Conservation (phyloP, 805 yeast genomes). For the Wilhelminamyces savonicus region DNA sequence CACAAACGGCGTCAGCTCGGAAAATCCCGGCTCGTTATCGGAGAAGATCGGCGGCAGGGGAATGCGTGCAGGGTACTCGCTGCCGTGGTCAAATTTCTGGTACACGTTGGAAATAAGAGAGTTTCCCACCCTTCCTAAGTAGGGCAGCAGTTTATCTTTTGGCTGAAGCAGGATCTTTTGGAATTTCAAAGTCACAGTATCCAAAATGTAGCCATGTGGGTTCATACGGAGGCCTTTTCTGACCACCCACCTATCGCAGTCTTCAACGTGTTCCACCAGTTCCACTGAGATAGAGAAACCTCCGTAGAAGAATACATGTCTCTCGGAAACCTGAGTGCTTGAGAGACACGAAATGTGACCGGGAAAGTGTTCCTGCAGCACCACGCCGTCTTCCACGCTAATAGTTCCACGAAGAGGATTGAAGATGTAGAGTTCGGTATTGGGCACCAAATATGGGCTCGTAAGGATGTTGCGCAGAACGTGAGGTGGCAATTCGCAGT, state of each 20-base stretch:
- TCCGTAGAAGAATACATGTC: constrained; percentile 61
- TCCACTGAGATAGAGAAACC: constrained; percentile 45
- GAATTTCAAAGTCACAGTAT: constrained; percentile 43
- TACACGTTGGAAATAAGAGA: constrained; percentile 21
- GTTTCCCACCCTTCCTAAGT: constrained; percentile 26
- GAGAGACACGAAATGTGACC: constrained; percentile 45
- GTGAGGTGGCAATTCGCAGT: constrained; percentile 34
- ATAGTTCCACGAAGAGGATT: constrained; percentile 27
- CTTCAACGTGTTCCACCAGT: constrained; percentile 15
- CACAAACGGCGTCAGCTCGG: too few relatives aligned
- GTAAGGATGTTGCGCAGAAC: constrained; percentile 27
- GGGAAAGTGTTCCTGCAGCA: too few relatives aligned
- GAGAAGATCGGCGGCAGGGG: constrained; percentile 16
- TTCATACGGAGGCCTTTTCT: constrained; percentile 43
- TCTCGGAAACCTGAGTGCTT: constrained; percentile 44
- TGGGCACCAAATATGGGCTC: constrained; percentile 40
- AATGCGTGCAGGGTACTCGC: constrained; percentile 4
- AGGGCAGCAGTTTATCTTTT: constrained; percentile 8
- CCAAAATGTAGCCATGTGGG: constrained; percentile 54
- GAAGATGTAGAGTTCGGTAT: constrained; percentile 18
- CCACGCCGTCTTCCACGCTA: constrained; percentile 4
- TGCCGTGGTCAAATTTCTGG: constrained; percentile 4
- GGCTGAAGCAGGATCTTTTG: constrained; percentile 30
- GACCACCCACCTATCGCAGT: constrained; percentile 27
- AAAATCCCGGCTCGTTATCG: too few relatives aligned